Conservation (phyloP, 192 early-diverging fungal species). For the Spizellomyces sp. region DNA sequence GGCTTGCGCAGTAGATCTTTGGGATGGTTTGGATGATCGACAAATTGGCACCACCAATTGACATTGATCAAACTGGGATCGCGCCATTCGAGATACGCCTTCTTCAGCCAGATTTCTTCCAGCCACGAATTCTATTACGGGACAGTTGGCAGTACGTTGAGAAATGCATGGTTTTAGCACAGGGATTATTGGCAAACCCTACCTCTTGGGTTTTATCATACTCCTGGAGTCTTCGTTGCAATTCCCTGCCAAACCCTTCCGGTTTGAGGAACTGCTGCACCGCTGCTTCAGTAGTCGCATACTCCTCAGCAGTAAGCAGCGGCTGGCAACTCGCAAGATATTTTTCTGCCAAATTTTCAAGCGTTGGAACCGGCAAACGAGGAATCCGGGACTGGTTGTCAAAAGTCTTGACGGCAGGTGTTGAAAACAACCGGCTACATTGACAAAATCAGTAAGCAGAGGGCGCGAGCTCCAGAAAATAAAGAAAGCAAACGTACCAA, state of each 20-base stretch:
- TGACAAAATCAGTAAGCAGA: too few species aligned
- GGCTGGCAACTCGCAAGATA: conserved; percentile 81
- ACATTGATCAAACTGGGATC: conserved; percentile 58
- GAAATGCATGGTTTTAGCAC: not conserved
- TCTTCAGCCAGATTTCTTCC: conserved; percentile 70
- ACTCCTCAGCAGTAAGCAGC: conserved; percentile 63
- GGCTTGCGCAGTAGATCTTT: conserved; percentile 43
- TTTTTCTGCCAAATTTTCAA: conserved; percentile 74
- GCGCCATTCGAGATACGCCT: conserved; percentile 57
- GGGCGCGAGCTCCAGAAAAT: too few species aligned
- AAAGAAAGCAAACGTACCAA: too few species aligned
- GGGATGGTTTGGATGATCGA: conserved; percentile 50
- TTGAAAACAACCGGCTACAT: conserved; percentile 10
- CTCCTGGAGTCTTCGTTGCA: conserved; percentile 74
- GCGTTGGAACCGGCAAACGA: conserved; percentile 81
- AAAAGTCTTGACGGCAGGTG: conserved; percentile 24
- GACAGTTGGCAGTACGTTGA: not conserved
- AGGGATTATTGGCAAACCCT: not conserved
- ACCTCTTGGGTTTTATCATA: conserved; percentile 68
- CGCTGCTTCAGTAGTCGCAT: conserved; percentile 59
- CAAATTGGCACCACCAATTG: conserved; percentile 58
- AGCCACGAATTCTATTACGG: conserved; percentile 75
- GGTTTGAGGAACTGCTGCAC: conserved; percentile 69
- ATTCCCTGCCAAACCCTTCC: conserved; percentile 69
- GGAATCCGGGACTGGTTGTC: conserved; percentile 55